Evolutionary conservation across 768 basidiomycete genomes (phyloP).

Genomic region (Coprinellus micaceus): DNA sequence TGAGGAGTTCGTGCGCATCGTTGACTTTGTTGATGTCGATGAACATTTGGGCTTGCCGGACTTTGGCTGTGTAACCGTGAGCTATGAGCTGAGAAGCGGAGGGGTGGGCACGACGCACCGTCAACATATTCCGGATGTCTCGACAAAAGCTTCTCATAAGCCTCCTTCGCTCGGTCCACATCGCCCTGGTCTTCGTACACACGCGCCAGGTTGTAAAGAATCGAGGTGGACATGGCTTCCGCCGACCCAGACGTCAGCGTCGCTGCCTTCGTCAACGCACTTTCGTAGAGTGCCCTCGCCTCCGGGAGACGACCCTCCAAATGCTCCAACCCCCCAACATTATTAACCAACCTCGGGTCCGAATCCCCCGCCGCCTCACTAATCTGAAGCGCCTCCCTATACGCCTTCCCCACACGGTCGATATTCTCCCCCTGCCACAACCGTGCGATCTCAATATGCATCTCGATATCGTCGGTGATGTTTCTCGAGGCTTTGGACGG

Average conservation of each 20-base stretch:
- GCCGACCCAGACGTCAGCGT: constrained; percentile 41
- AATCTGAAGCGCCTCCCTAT: constrained; percentile 69
- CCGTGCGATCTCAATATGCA: constrained; percentile 87
- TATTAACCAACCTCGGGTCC: constrained; percentile 75
- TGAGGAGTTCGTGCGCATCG: constrained; percentile 84
- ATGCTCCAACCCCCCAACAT: constrained; percentile 73
- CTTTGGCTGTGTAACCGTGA: constrained; percentile 64
- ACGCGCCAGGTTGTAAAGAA: constrained; percentile 88
- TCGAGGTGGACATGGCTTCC: constrained; percentile 75
- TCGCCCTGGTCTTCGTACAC: constrained; percentile 87
- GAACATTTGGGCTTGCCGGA: constrained; percentile 83
- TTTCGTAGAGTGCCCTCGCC: constrained; percentile 68
- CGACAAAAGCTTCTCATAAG: constrained; percentile 82
- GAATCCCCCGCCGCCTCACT: constrained; percentile 46
- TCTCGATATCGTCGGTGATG: constrained; percentile 75
- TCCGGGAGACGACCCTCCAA: constrained; percentile 56
- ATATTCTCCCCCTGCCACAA: constrained; percentile 82
- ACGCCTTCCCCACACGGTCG: constrained; percentile 68
- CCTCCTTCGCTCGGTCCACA: constrained; percentile 68
- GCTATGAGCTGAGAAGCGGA: neutral
- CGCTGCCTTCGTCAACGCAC: constrained; percentile 59
- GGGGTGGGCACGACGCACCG: constrained; percentile 50
- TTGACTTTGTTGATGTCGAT: constrained; percentile 64
- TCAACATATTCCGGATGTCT: constrained; percentile 95
- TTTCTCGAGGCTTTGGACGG: constrained; percentile 42